Evolutionary conservation across 805 yeast species (phyloP).

Genomic region (Vanderwaltozyma yarrowii): DNA sequence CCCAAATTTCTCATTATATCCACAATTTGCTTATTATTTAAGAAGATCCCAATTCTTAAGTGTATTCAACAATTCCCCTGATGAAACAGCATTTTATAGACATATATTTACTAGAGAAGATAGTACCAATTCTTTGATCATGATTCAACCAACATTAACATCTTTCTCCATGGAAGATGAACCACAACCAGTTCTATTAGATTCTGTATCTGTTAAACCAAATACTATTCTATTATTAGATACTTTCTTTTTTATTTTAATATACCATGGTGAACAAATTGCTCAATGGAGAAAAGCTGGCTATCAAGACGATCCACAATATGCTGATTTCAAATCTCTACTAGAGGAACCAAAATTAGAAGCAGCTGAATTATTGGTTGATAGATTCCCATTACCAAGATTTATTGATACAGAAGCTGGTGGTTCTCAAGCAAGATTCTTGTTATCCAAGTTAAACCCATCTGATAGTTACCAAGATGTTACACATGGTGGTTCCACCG

Average conservation of each 20-base stretch:
- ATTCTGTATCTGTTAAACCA: constrained; percentile 84
- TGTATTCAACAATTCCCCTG: constrained; percentile 96
- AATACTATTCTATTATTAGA: constrained; percentile 82
- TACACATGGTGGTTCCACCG: constrained; percentile 47
- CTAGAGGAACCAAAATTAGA: constrained; percentile 85
- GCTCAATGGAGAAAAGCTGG: constrained; percentile 96
- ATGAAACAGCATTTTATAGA: constrained; percentile 95
- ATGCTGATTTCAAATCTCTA: constrained; percentile 75
- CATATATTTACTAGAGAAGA: constrained; percentile 89
- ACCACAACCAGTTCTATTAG: constrained; percentile 85
- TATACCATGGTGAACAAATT: constrained; percentile 89
- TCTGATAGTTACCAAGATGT: constrained; percentile 65
- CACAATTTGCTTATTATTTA: constrained; percentile 91
- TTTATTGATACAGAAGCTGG: constrained; percentile 97
- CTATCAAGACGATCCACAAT: constrained; percentile 84
- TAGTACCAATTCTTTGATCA: constrained; percentile 81
- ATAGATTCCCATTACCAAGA: constrained; percentile 95
- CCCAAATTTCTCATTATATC: constrained; percentile 76
- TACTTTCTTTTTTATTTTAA: constrained; percentile 92
- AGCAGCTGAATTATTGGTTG: constrained; percentile 83
- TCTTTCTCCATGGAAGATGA: constrained; percentile 76
- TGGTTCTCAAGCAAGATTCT: constrained; percentile 95
- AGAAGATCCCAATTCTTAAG: constrained; percentile 94
- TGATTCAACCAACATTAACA: constrained; percentile 96
- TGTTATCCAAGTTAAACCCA: constrained; percentile 90